Conservation (phyloP, 2,329 filamentous ascomycete genomes). For the Alternaria gansuensis region DNA sequence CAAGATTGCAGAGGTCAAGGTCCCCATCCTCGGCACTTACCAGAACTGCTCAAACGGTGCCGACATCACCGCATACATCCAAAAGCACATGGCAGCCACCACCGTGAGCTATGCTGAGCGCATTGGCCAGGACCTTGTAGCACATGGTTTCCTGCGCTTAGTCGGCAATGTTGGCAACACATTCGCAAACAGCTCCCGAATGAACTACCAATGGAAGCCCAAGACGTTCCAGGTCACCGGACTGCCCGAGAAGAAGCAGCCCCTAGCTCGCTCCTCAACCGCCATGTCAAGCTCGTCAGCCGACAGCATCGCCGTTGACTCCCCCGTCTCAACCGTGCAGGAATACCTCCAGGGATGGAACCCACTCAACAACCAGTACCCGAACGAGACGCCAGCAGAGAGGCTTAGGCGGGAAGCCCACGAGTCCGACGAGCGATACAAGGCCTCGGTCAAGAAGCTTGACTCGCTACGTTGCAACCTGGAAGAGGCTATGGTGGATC, state of each 20-base stretch:
- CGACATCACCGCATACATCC: constrained; percentile 95
- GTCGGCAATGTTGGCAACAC: constrained; percentile 94
- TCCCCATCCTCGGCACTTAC: constrained; percentile 94
- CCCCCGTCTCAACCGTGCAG: constrained; percentile 82
- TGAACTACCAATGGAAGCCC: constrained; percentile 97
- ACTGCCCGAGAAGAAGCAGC: constrained; percentile 84
- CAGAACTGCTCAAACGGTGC: constrained; percentile 89
- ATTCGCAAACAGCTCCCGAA: constrained; percentile 96
- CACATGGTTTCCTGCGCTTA: constrained; percentile 84
- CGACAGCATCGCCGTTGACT: constrained; percentile 69
- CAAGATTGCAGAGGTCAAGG: constrained; percentile 88
- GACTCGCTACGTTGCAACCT: constrained; percentile 91
- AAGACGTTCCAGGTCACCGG: constrained; percentile 90
- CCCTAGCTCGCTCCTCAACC: constrained; percentile 77
- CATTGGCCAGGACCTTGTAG: constrained; percentile 91
- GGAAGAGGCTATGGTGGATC: constrained; percentile 93
- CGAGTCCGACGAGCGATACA: constrained; percentile 94
- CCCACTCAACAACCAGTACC: constrained; percentile 84
- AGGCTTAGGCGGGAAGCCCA: constrained; percentile 86
- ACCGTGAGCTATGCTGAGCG: constrained; percentile 91
- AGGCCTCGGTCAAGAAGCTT: constrained; percentile 81
- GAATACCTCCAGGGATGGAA: constrained; percentile 95
- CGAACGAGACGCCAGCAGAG: constrained; percentile 92
- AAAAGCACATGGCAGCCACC: constrained; percentile 82
- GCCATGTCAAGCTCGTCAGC: constrained; percentile 59